Percentiles rank a stretch among this genome's conserved stretches.
Conservation (phyloP, 169 alveolate species). For the Eimeria brunetti region DNA sequence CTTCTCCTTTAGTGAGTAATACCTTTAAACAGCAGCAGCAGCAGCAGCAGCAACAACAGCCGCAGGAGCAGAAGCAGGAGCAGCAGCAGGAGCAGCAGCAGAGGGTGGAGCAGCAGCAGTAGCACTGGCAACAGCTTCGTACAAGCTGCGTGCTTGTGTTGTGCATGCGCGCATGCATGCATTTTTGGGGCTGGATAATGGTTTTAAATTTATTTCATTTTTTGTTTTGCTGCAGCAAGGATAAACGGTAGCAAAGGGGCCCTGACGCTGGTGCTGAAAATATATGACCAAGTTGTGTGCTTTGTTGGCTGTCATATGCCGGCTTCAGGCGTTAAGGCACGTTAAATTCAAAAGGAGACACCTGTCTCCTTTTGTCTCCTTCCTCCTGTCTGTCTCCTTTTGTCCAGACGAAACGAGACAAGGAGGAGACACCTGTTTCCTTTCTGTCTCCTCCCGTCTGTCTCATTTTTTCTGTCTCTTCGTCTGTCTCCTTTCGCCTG, state of each 20-base stretch:
- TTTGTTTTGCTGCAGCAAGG: slow-evolving; percentile 14
- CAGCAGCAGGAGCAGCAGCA: not conserved
- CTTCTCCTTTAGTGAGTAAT: slow-evolving; percentile 76
- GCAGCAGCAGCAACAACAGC: too few species aligned
- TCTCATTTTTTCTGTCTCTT: not conserved
- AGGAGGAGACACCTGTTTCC: not conserved
- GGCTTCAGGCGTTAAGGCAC: slow-evolving; percentile 84
- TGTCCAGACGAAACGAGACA: not conserved
- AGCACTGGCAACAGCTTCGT: not conserved
- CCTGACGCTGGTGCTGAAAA: slow-evolving; percentile 85
- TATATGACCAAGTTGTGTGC: slow-evolving; percentile 85
- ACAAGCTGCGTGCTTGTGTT: not conserved
- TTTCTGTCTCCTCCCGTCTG: not conserved
- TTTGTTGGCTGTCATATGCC: slow-evolving; percentile 93
- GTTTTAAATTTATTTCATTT: not conserved
- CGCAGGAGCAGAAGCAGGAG: not conserved
- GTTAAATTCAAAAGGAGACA: slow-evolving; percentile 35
- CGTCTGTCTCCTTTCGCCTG: not conserved
- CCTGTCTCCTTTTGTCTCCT: not conserved
- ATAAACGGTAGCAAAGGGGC: slow-evolving; percentile 91
- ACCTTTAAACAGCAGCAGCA: not conserved
- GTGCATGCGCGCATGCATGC: slow-evolving; percentile 16
- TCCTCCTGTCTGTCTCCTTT: not conserved
- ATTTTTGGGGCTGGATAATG: not conserved
- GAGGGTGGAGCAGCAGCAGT: not conserved